phyloP scores from a whole-genome alignment of 805 yeast species.

The Zygosaccharomyces kombuchaensis region DNA sequence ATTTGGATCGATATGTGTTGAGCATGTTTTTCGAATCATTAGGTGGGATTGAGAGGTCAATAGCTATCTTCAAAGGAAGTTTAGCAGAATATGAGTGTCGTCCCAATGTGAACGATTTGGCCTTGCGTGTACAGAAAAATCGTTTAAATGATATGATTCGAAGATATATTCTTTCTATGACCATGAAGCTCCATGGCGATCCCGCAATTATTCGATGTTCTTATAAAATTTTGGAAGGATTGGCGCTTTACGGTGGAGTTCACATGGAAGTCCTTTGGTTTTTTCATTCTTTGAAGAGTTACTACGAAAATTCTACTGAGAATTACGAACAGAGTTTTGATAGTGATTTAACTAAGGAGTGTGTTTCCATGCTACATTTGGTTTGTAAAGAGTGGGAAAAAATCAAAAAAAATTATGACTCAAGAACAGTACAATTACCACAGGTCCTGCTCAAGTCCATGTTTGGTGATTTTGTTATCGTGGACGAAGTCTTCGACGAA shows the following conservation, averaged over 20 bases:
- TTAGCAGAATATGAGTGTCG: constrained; percentile 15
- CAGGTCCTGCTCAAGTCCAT: constrained; percentile 8
- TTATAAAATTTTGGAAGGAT: constrained; percentile 41
- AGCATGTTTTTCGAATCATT: constrained; percentile 17
- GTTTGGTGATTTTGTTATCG: constrained; percentile 8
- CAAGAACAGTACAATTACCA: constrained; percentile 8
- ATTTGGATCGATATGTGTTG: constrained; percentile 8
- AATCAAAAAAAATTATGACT: neutral
- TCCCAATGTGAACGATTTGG: constrained; percentile 7
- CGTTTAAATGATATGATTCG: constrained; percentile 37
- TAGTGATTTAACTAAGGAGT: constrained; percentile 8
- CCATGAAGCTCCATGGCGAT: constrained; percentile 37
- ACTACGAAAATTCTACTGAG: constrained; percentile 15
- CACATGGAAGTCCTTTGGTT: constrained; percentile 42
- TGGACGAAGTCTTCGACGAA: constrained; percentile 8
- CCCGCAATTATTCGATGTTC: constrained; percentile 34
- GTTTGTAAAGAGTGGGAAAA: constrained; percentile 12
- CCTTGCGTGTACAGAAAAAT: constrained; percentile 11
- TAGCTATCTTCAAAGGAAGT: constrained; percentile 17
- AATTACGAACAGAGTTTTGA: neutral
- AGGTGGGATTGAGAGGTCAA: constrained; percentile 18
- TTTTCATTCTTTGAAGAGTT: constrained; percentile 37
- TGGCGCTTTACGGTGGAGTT: constrained; percentile 43
- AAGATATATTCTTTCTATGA: constrained; percentile 37
- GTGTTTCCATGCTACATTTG: constrained; percentile 10